A percentile compares a stretch with the other conserved stretches of the same genome.
Conservation (phyloP, 768 basidiomycete species). For the Leccinum imitatum region DNA sequence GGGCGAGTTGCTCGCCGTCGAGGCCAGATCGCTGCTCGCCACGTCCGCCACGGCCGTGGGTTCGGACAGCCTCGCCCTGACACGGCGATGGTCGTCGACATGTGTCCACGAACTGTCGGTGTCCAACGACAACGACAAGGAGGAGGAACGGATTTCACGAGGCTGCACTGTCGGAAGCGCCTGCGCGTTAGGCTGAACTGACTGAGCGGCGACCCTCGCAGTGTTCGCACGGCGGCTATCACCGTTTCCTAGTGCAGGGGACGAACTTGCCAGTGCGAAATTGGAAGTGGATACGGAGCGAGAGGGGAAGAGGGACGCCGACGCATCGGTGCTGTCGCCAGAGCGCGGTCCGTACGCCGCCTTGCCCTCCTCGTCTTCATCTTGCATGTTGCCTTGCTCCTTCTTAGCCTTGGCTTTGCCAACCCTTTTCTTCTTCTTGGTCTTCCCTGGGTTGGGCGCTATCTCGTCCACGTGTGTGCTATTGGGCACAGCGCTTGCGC, state of each 20-base stretch:
- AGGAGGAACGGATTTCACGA: conserved; percentile 23
- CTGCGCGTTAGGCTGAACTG: background rate
- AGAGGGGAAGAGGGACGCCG: conserved; percentile 6
- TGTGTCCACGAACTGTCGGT: conserved; percentile 72
- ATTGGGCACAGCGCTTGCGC: background rate
- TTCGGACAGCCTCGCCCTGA: conserved; percentile 6
- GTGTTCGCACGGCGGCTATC: conserved; percentile 2
- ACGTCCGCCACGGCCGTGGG: conserved; percentile 32
- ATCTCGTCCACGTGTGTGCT: background rate
- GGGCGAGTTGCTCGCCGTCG: conserved; percentile 46
- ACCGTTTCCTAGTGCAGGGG: conserved; percentile 3
- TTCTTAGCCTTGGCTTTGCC: background rate
- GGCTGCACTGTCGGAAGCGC: conserved; percentile 17
- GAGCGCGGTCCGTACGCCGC: conserved; percentile 6
- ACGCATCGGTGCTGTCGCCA: conserved; percentile 21
- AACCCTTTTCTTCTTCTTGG: conserved; percentile 39
- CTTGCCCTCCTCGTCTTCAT: conserved; percentile 16
- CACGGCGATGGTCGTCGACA: conserved; percentile 46
- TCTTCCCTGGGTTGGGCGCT: conserved; percentile 27
- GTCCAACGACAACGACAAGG: conserved; percentile 31
- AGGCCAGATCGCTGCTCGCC: conserved; percentile 52
- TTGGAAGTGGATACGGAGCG: background rate
- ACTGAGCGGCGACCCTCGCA: background rate
- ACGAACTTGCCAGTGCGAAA: background rate
- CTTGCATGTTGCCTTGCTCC: background rate